Evolutionary conservation across 495 filamentous ascomycete species (phyloP), one percentile per base, ranked within the genome.

Genomic region (Thozetella sp.): DNA sequence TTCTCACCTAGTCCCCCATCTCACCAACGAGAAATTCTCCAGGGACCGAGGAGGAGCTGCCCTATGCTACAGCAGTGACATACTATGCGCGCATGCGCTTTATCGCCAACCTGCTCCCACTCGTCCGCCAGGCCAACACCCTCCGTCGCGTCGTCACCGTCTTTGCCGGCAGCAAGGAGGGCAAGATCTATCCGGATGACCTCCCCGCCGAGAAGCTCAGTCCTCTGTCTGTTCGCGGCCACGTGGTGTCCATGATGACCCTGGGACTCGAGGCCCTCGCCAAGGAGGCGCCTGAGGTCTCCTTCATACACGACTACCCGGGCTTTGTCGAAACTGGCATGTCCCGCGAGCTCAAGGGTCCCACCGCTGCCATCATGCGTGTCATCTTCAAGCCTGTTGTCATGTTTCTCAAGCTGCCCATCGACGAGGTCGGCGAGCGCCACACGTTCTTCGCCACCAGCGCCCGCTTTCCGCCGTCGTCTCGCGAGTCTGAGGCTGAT

Each of bases 51-150:
- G 43, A 48, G n/a, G n/a, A n/a, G n/a, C n/a, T n/a, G n/a, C n/a
- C n/a, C n/a, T n/a, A n/a, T n/a, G n/a, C n/a, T n/a, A n/a, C n/a
- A 48, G 4, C 80, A 15, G 68, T 86, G 11, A 71, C 68, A 53
- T 84, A 83, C 70, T 88, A 88, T 68, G 74, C 79, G 17, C 83
- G 88, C n/a, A 77, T 79, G 25, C 80, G 86, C 22, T 89, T 88
- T 67, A 75, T 78, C 13, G 50, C 69, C 15, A 84, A 86, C 57
- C 74, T 90, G 2, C 80, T 90, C 0, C 86, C 86, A 0, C 76
- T 82, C 0, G 63, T 89, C 2, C 63, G 64, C 17, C 23, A 37
- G 11, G 59, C 80, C 1, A 48, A 69, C 24, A 13, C 25, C 17
- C 73, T 79, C 9, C 76, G 75, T 2, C 82, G 86, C 2, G 81